Conservation (phyloP, 2,329 filamentous ascomycete genomes). For the Penicillium sp. region DNA sequence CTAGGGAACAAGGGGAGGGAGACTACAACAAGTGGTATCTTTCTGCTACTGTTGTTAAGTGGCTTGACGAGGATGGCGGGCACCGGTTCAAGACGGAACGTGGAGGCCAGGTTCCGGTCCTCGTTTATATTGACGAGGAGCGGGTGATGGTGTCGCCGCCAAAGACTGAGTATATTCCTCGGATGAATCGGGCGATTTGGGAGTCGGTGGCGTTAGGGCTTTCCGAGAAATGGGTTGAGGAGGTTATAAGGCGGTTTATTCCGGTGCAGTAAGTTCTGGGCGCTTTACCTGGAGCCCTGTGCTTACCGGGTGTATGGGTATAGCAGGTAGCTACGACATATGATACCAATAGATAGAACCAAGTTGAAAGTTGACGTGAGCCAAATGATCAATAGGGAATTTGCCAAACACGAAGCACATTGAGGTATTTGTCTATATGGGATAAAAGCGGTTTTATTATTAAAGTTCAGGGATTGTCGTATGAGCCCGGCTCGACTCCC, state of each 20-base stretch:
- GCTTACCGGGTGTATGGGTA: not conserved
- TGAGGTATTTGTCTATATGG: constrained; percentile 20
- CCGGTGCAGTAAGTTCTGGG: constrained; percentile 18
- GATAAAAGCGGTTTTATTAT: not conserved
- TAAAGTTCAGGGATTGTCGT: not conserved
- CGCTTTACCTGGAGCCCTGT: not conserved
- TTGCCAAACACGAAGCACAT: not conserved
- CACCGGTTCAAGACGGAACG: constrained; percentile 2
- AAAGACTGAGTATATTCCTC: constrained; percentile 40
- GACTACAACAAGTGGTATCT: constrained; percentile 43
- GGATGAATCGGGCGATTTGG: constrained; percentile 45
- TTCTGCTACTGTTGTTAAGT: constrained; percentile 28
- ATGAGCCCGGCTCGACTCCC: constrained; percentile 14
- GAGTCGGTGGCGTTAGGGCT: constrained; percentile 40
- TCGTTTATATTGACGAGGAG: constrained; percentile 46
- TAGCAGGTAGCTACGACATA: not conserved
- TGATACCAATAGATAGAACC: not conserved
- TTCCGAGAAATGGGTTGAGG: constrained; percentile 34
- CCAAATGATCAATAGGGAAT: not conserved
- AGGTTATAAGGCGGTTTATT: constrained; percentile 41
- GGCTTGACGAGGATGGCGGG: constrained; percentile 28
- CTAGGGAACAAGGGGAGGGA: constrained; percentile 34
- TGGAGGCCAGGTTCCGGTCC: constrained; percentile 22
- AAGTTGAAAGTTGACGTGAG: not conserved
- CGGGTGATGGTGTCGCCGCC: constrained; percentile 33